These are phyloP conservation scores for Penicillium expansum DNA, from an alignment of 2,329 filamentous ascomycete genomes.

Conservation along the genomic window DNA sequence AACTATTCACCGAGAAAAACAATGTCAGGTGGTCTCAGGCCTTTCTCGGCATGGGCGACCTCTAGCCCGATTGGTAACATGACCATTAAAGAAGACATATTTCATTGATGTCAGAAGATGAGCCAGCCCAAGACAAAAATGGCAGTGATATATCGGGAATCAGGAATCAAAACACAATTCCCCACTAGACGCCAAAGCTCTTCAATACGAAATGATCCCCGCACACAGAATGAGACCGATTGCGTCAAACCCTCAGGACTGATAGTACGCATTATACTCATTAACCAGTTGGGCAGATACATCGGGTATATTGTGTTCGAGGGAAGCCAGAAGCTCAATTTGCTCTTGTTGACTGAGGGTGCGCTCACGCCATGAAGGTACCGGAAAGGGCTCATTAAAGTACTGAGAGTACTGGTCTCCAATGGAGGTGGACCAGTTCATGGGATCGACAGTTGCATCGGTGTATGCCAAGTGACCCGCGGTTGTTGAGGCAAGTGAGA, in stretches of 20 bases:
- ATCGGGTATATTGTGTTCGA: slow-evolving; percentile 60
- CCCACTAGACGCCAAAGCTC: neutral
- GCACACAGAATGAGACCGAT: neutral
- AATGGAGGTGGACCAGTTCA: slow-evolving; percentile 45
- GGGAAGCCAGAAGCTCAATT: slow-evolving; percentile 73
- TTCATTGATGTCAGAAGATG: slow-evolving; percentile 8
- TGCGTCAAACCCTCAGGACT: slow-evolving; percentile 22
- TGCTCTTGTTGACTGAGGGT: slow-evolving; percentile 76
- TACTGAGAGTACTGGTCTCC: slow-evolving; percentile 50
- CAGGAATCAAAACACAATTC: neutral
- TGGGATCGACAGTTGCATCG: slow-evolving; percentile 37
- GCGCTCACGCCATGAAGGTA: slow-evolving; percentile 57
- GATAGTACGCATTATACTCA: slow-evolving; percentile 45
- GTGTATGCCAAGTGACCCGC: slow-evolving; percentile 36
- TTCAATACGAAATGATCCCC: neutral
- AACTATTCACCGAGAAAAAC: neutral
- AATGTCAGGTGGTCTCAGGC: slow-evolving; percentile 1
- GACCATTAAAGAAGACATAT: neutral
- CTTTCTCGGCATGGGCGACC: neutral
- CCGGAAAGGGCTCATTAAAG: slow-evolving; percentile 46
- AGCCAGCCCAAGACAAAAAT: slow-evolving; percentile 3
- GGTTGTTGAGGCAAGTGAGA: slow-evolving; percentile 38
- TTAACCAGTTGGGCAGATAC: slow-evolving; percentile 41
- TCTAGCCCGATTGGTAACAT: slow-evolving; percentile 4
- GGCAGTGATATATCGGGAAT: neutral